Base-by-base conservation (phyloP, 2,329 filamentous ascomycete species). In the Sarocladiaceae sp. region DNA sequence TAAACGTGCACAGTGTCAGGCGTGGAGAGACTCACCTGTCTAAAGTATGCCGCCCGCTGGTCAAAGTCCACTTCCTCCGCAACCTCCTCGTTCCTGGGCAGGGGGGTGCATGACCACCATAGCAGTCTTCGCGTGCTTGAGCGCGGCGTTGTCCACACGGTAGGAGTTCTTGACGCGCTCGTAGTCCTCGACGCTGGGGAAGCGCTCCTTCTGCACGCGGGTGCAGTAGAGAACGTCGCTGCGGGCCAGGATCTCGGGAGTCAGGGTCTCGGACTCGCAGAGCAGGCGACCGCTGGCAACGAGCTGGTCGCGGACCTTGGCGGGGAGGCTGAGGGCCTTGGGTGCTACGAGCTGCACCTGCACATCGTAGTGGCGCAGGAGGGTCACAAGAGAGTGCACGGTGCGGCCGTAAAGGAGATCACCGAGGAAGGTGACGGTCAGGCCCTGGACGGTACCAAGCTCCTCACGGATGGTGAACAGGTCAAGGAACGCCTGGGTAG, bases 401-500 rank as follows among this genome's bases (percentile, higher is more conserved):
- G 94, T 90, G 54, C 94, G 88, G 44, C 94, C 94, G 69, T 97
- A 95, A 58, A 88, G 84, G 53, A 99, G 84, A 65, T 99, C 94
- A 62, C 94, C 94, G 40, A 90, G 80, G 70, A 99, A 99, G 49
- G 94, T 99, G 65, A 99, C 95, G 40, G 90, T 97, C 57, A 99
- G 78, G 50, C 93, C 93, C 65, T 93, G 92, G 53, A 97, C 93
- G 0, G 92, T 97, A 57, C 94, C 94, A 8, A 97, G 80, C 71
- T 99, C 94, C 72, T 99, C 94, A 60, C 94, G 90, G 65, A 99
- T 99, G 52, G 94, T 97, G 77, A 97, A 99, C 53, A 99, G 86
- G 64, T 99, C 94, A 20, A 99, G 78, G 80, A 99, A 94, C 0
- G 94, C 94, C 72, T 99, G 94, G 0, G 94, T 99, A 1, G 94